Percentiles rank a stretch among this genome's conserved stretches.
These are phyloP conservation scores for Aspergillus viridinutans DNA, from an alignment of 2,329 filamentous ascomycete species.

Conservation along the genomic window DNA sequence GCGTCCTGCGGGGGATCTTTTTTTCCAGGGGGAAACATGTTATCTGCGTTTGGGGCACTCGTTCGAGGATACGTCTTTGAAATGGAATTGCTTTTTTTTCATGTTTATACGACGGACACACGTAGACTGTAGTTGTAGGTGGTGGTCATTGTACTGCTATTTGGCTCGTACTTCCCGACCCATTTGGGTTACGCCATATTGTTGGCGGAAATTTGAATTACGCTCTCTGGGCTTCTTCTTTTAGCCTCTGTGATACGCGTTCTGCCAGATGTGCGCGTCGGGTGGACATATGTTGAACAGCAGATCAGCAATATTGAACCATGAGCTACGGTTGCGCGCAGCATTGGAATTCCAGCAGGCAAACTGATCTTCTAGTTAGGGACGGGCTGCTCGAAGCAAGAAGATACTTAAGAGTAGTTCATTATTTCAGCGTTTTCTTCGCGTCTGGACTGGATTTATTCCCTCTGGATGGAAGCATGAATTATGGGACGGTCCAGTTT, in stretches of 20 bases:
- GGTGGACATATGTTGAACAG: too few relatives aligned
- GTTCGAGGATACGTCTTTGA: conserved; percentile 12
- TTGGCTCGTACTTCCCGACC: background rate
- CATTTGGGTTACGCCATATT: background rate
- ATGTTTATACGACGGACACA: conserved; percentile 1
- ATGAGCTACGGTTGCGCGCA: background rate
- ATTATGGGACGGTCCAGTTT: background rate
- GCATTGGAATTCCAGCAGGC: background rate
- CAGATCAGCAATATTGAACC: background rate
- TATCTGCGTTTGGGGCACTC: conserved; percentile 12
- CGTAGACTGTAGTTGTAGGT: background rate
- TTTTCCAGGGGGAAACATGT: conserved; percentile 24
- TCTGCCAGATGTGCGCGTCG: too few relatives aligned
- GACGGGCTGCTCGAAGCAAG: background rate
- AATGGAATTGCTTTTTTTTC: conserved; percentile 19
- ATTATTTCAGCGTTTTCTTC: background rate
- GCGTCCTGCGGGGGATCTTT: conserved; percentile 36
- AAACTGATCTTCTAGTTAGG: background rate
- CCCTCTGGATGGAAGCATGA: background rate
- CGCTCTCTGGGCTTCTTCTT: background rate
- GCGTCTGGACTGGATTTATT: background rate
- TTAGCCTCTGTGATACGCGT: background rate
- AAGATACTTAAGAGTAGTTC: background rate
- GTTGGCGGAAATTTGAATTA: background rate
- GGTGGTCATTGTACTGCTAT: background rate